Evolutionary conservation across 2,329 filamentous ascomycete species (phyloP), one percentile per base, ranked within the genome.

Genomic region (Colletotrichum eleusines): DNA sequence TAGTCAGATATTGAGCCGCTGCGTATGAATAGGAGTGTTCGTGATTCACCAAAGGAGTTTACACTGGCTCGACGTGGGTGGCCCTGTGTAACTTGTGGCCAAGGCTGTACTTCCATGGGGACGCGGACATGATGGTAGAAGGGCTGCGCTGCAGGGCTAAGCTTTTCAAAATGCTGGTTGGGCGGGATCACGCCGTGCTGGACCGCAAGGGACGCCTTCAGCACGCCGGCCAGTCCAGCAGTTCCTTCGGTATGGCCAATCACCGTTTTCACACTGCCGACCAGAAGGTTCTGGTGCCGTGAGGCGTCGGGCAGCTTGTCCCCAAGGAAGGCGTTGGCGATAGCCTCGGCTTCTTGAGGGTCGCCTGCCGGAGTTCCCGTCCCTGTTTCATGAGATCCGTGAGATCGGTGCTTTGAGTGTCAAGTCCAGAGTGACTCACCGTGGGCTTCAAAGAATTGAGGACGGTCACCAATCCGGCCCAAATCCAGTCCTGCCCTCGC

Each of bases 341-440:
- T 74, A 1, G 77, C 74, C 3, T 75, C 73, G 1, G 76, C 74
- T 65, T 79, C 78, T 16, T 81, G 74, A 3, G 80, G 78, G 71
- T 89, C 86, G 9, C 88, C 87, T 3, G 85, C 87, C 38, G 84
- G 83, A 0, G 89, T 91, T 2, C 88, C 88, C 0, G 88, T 91
- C 14, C 46, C 46, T 66, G 18, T 20, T 7, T 44, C 7, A 33
- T 50, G 11, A n/a, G n/a, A n/a, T n/a, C n/a, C 3, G 44, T 66
- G 1, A 66, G 63, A 35, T 53, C 33, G 46, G 16, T 31, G 9
- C 8, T 42, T 4, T 55, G 3, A 1, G 2, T 59, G 3, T 65
- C 1, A 31, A 33, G 7, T 20, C 0, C 8, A 54, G 9, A 5
- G 20, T 8, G 31, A 23, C 20, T 20, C 82, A 4, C 80, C 81